These are phyloP conservation scores for Parachlorella kessleri DNA, from an alignment of 139 green algal genomes.

Conservation along the genomic window DNA sequence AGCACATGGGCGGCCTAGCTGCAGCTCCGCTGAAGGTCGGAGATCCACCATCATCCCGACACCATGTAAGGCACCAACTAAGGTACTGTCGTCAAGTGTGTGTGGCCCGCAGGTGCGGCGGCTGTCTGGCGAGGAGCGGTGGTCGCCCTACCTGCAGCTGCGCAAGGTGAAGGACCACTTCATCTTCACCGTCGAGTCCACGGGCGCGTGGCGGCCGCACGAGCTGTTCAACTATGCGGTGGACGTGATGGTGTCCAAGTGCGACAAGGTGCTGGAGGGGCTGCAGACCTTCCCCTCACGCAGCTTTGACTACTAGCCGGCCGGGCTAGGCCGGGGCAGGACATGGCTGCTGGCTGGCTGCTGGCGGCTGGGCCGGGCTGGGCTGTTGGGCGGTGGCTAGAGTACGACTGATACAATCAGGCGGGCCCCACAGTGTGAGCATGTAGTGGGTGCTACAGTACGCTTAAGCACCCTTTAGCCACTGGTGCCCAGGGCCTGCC, in stretches of 20 bases:
- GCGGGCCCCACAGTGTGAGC: background rate
- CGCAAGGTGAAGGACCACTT: constrained; percentile 94
- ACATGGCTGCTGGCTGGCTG: too few relatives aligned
- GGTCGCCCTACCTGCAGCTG: constrained; percentile 60
- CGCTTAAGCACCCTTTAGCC: too few relatives aligned
- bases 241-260: constrained; percentile 76
- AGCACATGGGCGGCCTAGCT: too few relatives aligned
- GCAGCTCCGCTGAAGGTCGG: too few relatives aligned
- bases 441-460: background rate
- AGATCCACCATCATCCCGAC: too few relatives aligned
- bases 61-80: too few relatives aligned
- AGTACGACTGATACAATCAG: background rate
- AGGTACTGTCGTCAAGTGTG: too few relatives aligned
- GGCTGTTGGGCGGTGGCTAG: too few relatives aligned
- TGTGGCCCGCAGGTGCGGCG: constrained; percentile 43
- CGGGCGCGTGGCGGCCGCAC: constrained; percentile 73
- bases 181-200: constrained; percentile 97
- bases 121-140: constrained; percentile 28
- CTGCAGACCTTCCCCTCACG: constrained; percentile 38
- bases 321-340: too few relatives aligned
- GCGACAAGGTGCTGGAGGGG: constrained; percentile 63
- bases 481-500: too few relatives aligned
- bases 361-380: too few relatives aligned
- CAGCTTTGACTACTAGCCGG: background rate
- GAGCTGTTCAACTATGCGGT: constrained; percentile 78